Percentiles rank a stretch among this genome's conserved stretches.
Evolutionary conservation across 768 basidiomycete genomes (phyloP).

Genomic region (Mycena pura): DNA sequence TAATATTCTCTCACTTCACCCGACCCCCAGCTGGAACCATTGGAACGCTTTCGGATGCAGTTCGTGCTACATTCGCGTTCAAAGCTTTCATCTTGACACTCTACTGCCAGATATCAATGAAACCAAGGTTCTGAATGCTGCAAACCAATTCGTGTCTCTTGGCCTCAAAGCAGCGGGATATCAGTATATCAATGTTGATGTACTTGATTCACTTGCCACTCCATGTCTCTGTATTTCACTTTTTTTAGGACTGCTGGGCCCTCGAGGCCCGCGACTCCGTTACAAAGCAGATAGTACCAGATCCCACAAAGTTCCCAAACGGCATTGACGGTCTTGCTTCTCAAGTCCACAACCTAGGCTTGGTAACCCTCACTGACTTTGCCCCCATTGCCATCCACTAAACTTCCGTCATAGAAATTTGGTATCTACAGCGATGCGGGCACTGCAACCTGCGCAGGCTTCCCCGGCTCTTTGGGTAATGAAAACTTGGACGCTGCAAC

Average conservation of each 20-base stretch:
- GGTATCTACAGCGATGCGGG: slow-evolving; percentile 54
- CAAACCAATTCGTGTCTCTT: slow-evolving; percentile 51
- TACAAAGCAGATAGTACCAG: slow-evolving; percentile 52
- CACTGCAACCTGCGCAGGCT: slow-evolving; percentile 58
- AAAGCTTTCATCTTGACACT: not conserved
- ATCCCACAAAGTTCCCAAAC: slow-evolving; percentile 59
- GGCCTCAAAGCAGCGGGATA: slow-evolving; percentile 58
- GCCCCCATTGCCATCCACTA: not conserved
- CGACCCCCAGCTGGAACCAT: slow-evolving; percentile 52
- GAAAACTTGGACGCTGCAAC: slow-evolving; percentile 59
- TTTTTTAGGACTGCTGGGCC: slow-evolving; percentile 56
- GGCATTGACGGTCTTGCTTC: slow-evolving; percentile 54
- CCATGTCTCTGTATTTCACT: not conserved
- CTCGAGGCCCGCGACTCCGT: slow-evolving; percentile 45
- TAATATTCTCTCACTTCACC: not conserved
- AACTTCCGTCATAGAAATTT: not conserved
- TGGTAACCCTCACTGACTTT: slow-evolving; percentile 20
- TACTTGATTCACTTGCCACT: not conserved
- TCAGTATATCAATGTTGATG: slow-evolving; percentile 60
- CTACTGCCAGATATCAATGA: slow-evolving; percentile 48
- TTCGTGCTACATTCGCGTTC: slow-evolving; percentile 32
- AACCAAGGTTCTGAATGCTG: slow-evolving; percentile 51
- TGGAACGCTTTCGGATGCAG: slow-evolving; percentile 59
- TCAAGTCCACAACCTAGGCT: slow-evolving; percentile 52
- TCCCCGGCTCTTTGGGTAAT: slow-evolving; percentile 59